Percentiles rank a stretch among this genome's conserved stretches.
phyloP scores from a whole-genome alignment of 345 rosid genomes.

The Populus tremula region DNA sequence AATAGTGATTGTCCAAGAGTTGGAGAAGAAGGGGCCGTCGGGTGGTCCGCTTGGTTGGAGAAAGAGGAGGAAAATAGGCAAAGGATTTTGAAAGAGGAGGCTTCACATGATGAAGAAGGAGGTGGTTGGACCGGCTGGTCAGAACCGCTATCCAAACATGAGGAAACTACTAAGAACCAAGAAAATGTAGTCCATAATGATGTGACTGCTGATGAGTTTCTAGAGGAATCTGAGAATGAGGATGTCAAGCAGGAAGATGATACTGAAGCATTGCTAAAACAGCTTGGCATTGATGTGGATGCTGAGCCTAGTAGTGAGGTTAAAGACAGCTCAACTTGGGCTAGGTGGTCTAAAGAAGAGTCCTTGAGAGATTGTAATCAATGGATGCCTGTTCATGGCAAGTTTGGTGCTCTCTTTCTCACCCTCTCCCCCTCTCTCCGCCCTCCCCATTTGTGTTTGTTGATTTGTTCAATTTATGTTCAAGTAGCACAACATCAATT shows the following conservation, averaged over 20 bases:
- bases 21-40: constrained; percentile 92
- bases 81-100: constrained; percentile 58
- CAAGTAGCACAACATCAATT: background rate
- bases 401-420: constrained; percentile 46
- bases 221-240: constrained; percentile 52
- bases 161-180: constrained; percentile 34
- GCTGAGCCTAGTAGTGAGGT: constrained; percentile 59
- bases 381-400: constrained; percentile 80
- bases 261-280: constrained; percentile 75
- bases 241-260: constrained; percentile 64
- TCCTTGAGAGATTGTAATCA: constrained; percentile 63
- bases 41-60: constrained; percentile 91
- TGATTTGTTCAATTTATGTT: background rate
- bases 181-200: constrained; percentile 33
- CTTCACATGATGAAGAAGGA: constrained; percentile 45
- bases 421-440: constrained; percentile 10
- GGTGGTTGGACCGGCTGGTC: constrained; percentile 99
- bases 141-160: constrained; percentile 50
- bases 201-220: constrained; percentile 30
- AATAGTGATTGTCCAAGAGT: constrained; percentile 75
- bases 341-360: constrained; percentile 86
- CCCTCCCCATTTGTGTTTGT: background rate
- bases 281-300: constrained; percentile 72
- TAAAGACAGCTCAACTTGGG: constrained; percentile 78
- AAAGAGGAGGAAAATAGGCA: constrained; percentile 94